Evolutionary conservation across 306 rosid species (phyloP), one percentile per base, ranked within the genome.

Genomic region (Oemleria cerasiformis): DNA sequence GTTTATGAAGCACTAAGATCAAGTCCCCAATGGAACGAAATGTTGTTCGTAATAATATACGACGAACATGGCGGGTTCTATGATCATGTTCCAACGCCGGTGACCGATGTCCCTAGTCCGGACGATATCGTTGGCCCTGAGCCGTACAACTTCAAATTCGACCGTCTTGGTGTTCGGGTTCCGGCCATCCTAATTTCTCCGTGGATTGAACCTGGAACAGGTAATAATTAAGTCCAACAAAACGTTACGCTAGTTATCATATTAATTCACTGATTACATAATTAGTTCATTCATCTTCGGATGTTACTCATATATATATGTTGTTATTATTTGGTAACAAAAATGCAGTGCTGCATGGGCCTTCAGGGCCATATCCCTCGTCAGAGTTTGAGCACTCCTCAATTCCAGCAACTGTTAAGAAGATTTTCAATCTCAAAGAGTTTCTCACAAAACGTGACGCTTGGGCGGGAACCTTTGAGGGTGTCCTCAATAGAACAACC

Each of bases 51-150:
- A 8, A 81, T 92, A 34, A 79, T 58, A 5, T 92, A 92, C 19
- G 97, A 92, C 15, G 94, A 92, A 61, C 97, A 92, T 5, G 97
- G 97, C 0, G 97, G 96, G 0, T 90, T 90, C 45, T 90, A 76
- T 30, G 96, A 90, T 42, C 96, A 90, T 25, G 92, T 90, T 30
- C 88, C 96, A 0, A 88, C 92, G 0, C 96, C 96, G 0, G 73
- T 73, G 3, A 44, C 25, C 0, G 89, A 86, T 10, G 88, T 90
- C 9, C 96, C 96, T 7, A 85, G 79, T 45, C 96, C 96, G 0
- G 96, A 90, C 48, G 91, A 12, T 40, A 48, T 84, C 4, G 67
- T 62, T 0, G 91, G 96, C 25, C 84, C 89, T 3, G 78, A 76
- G 0, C 93, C 96, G 0, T 82, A 36, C 49, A 65, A 84, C 38